Percentiles rank a stretch among this genome's conserved stretches.
Conservation (phyloP, 805 yeast species). For the Candida orba region DNA sequence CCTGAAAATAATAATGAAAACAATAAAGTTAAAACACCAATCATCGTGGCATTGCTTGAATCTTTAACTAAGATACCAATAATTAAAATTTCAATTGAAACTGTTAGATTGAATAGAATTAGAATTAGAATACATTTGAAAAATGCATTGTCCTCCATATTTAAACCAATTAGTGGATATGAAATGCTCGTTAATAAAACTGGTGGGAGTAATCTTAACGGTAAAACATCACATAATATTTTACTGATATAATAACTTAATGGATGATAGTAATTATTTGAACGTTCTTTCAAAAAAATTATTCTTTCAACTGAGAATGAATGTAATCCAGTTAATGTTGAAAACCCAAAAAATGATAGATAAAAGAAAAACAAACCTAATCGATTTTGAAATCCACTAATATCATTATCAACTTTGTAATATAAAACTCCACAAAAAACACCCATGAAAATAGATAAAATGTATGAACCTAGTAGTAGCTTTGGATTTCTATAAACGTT, state of each 20-base stretch:
- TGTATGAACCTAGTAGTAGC: constrained; percentile 77
- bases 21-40: constrained; percentile 75
- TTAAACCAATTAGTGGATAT: constrained; percentile 86
- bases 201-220: constrained; percentile 91
- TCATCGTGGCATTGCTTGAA: constrained; percentile 85
- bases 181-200: constrained; percentile 68
- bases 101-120: constrained; percentile 78
- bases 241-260: constrained; percentile 79
- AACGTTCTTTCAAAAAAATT: constrained; percentile 86
- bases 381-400: constrained; percentile 94
- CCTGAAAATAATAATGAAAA: constrained; percentile 92
- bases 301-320: constrained; percentile 84
- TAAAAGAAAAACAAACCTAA: constrained; percentile 89
- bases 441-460: constrained; percentile 70
- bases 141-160: constrained; percentile 69
- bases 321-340: constrained; percentile 85
- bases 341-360: constrained; percentile 87
- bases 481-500: constrained; percentile 90
- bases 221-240: constrained; percentile 85
- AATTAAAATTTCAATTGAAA: constrained; percentile 76
- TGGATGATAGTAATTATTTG: constrained; percentile 91
- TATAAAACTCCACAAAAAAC: constrained; percentile 80
- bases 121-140: constrained; percentile 61
- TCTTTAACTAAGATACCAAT: constrained; percentile 85
- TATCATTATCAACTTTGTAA: constrained; percentile 77